These are phyloP conservation scores for Trichoderma polysporum DNA, from an alignment of 2,329 filamentous ascomycete genomes.

Conservation along the genomic window DNA sequence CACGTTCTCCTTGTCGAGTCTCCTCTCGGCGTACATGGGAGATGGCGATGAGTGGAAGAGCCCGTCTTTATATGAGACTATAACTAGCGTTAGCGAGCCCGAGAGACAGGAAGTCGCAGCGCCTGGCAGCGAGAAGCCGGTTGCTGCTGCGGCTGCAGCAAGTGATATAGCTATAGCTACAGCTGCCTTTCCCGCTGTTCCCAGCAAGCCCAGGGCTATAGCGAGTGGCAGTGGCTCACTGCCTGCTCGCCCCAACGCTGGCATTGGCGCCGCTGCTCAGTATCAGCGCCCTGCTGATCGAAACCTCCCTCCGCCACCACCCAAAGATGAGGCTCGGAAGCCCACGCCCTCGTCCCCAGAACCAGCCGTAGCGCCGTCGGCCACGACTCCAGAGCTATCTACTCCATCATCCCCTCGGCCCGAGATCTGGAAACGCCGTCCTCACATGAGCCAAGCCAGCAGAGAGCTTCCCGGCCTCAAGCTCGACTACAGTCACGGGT, in stretches of 20 bases:
- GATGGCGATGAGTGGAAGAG: constrained; percentile 46
- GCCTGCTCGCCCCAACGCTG: constrained; percentile 2
- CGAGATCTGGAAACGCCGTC: constrained; percentile 51
- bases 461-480: constrained; percentile 50
- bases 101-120: background rate
- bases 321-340: constrained; percentile 22
- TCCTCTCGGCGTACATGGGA: constrained; percentile 56
- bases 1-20: constrained; percentile 52
- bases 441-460: constrained; percentile 48
- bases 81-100: constrained; percentile 21
- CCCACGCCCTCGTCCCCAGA: background rate
- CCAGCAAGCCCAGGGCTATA: background rate
- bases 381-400: constrained; percentile 22
- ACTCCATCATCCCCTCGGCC: constrained; percentile 32
- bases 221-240: constrained; percentile 20
- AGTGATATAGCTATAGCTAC: background rate
- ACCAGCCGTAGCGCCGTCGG: constrained; percentile 17
- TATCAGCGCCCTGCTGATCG: constrained; percentile 7
- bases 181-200: background rate
- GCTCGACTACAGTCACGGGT: constrained; percentile 50
- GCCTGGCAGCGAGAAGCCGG: background rate
- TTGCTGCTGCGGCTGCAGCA: background rate
- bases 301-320: constrained; percentile 15
- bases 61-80: background rate
- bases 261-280: background rate